A percentile compares a stretch with the other conserved stretches of the same genome.
Conservation (phyloP, 1,284 basidiomycete species). For the Moesziomyces aphidis region DNA sequence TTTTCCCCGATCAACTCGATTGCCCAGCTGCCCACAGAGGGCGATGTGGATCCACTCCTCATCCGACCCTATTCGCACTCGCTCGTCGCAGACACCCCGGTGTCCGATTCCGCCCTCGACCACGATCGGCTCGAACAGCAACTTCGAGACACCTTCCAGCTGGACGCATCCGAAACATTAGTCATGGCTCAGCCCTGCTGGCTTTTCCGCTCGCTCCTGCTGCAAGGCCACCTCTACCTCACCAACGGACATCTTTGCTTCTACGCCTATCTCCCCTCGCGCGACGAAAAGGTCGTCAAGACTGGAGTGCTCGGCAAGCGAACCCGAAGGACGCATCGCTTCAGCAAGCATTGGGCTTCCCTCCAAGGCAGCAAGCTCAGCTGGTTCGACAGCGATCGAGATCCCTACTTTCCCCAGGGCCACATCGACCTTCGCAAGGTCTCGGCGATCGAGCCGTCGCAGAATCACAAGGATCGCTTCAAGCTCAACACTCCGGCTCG, state of each 20-base stretch:
- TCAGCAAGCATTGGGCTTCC: slow-evolving; percentile 58
- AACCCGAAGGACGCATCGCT: slow-evolving; percentile 54
- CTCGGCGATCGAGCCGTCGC: slow-evolving; percentile 81
- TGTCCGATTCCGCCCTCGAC: background rate
- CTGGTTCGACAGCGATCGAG: slow-evolving; percentile 71
- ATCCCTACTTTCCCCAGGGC: slow-evolving; percentile 96
- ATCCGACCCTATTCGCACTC: slow-evolving; percentile 25
- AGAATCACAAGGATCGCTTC: slow-evolving; percentile 72
- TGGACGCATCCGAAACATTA: slow-evolving; percentile 42
- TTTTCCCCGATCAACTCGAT: slow-evolving; percentile 1
- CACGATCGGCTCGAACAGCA: slow-evolving; percentile 36
- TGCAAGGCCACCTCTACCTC: slow-evolving; percentile 96
- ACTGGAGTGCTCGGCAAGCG: slow-evolving; percentile 46
- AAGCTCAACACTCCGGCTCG: slow-evolving; percentile 66
- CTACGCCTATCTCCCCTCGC: slow-evolving; percentile 83
- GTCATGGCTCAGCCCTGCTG: slow-evolving; percentile 50
- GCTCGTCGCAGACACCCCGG: background rate
- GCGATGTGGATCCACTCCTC: slow-evolving; percentile 12
- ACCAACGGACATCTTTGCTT: slow-evolving; percentile 93
- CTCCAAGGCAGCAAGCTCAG: slow-evolving; percentile 53
- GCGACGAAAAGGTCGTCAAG: slow-evolving; percentile 45
- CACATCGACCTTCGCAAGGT: slow-evolving; percentile 93
- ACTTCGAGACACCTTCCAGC: slow-evolving; percentile 40
- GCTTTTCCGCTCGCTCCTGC: slow-evolving; percentile 71
- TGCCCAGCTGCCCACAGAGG: background rate